These are phyloP conservation scores for Pisolithus marmoratus DNA, from an alignment of 768 basidiomycete species.

Conservation along the genomic window DNA sequence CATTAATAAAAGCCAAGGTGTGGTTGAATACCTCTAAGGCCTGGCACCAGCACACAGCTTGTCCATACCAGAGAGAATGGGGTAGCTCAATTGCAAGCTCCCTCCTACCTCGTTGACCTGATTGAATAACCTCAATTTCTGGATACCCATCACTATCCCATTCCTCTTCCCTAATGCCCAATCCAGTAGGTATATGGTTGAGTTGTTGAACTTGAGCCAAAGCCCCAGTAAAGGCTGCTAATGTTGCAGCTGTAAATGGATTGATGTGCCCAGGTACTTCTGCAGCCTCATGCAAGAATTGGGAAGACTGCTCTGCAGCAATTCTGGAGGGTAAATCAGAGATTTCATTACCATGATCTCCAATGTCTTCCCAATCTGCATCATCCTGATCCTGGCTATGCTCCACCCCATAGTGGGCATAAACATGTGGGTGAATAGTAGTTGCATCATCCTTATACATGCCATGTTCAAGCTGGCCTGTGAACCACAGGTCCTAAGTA, in stretches of 20 bases:
- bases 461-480: constrained; percentile 2
- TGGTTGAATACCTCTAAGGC: background rate
- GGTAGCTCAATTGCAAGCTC: background rate
- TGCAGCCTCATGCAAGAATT: constrained; percentile 1
- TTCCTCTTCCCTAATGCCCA: constrained; percentile 1
- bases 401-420: constrained; percentile 9
- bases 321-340: constrained; percentile 1
- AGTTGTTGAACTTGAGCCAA: background rate
- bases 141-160: constrained; percentile 2
- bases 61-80: background rate
- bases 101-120: background rate
- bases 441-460: constrained; percentile 1
- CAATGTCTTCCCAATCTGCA: background rate
- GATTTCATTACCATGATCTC: background rate
- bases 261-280: background rate
- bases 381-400: background rate
- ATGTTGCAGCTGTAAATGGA: background rate
- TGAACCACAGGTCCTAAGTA: constrained; percentile 3
- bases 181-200: background rate
- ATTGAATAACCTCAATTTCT: background rate
- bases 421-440: constrained; percentile 9
- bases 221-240: background rate
- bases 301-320: constrained; percentile 1
- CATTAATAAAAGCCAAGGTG: background rate
- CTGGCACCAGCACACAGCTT: constrained; percentile 1